Evolutionary conservation across 192 early-diverging fungal species (phyloP), one percentile per base, ranked within the genome.

Genomic region (Coemansia sp.): DNA sequence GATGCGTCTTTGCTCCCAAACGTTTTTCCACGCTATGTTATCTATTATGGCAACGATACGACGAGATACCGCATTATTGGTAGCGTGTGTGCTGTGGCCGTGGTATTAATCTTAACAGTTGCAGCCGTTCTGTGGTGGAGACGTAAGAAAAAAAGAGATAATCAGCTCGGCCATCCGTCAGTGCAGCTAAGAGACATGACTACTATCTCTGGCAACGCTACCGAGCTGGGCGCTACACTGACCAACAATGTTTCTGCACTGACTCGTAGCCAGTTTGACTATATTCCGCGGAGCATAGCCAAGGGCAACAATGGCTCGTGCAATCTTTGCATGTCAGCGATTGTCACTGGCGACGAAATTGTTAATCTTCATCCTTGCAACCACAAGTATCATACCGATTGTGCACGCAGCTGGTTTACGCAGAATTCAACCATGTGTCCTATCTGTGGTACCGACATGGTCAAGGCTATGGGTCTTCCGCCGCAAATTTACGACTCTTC

Each of bases 381-480:
- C 40, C 73, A 76, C 55, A 48, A 37, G 40, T 76, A 66, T 52
- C 73, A 76, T n/a, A 44, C 52, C 3, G 67, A 69, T 5, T 76
- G 73, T 21, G 67, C 60, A 0, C 30, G 53, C 53, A 60, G 39
- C n/a, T 76, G 73, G 73, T 59, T 76, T 5, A 66, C 52, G 46
- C 53, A 63, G 46, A 69, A 69, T 21, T 76, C 73, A 17, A 69
- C 63, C 5, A 18, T 58, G 37, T 76, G 73, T 54, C 67, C 73
- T 37, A 59, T 69, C 2, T 76, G 73, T 59, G 69, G 69, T 41
- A 46, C 57, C 2, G 73, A 76, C 21, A 55, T 66, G 55, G 44
- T 59, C 13, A 64, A 63, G 40, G 63, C 62, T 2, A 51, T 76
- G 34, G 67, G 64, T 25, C 23, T 72, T 3, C 43, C 37, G 11